Base-by-base conservation (phyloP, 805 yeast species). In the Wickerhamomyces kurtzmanii region DNA sequence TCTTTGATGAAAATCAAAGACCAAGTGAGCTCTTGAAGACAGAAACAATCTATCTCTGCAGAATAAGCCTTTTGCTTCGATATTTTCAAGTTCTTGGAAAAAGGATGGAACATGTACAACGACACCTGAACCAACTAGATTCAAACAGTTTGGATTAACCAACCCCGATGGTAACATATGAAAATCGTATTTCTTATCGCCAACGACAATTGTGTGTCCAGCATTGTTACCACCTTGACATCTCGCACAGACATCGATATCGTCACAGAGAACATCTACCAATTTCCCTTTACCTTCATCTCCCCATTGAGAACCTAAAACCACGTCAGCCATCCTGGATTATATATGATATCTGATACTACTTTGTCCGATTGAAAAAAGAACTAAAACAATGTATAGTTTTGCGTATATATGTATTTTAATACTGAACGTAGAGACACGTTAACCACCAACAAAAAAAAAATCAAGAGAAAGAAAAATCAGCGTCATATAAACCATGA, bases 141-240 rank as follows among this genome's bases (percentile, higher is more conserved):
- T 91, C 45, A 67, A 60, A 62, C 98, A 91, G 32, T 81, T 79
- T 36, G 91, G 86, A 55, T 91, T 91, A 34, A 91, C 94, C 39
- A 91, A 71, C n/a, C 98, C 98, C 8, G 96, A 84, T 12, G 98
- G 98, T 38, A 91, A 72, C 95, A 91, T 89, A 62, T 91, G 98
- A 79, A 91, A 91, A 56, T 91, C 98, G 53, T 87, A 91, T 59
- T 86, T 89, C 47, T 68, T 69, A 25, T 75, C 79, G 35, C 76
- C 75, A 28, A 86, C 98, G 27, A 91, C 96, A 48, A 91, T 91
- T 24, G 99, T 91, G 57, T 91, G 99, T 20, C 99, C 99, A 17
- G 99, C 99, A 53, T 91, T 91, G 67, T 91, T 91, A 51, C 99
- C 99, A 58, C 99, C 99, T 53, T 81, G 87, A 61, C 97, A 89